Conservation (phyloP, 129 eudicot genomes). For the Smallanthus sonchifolius region DNA sequence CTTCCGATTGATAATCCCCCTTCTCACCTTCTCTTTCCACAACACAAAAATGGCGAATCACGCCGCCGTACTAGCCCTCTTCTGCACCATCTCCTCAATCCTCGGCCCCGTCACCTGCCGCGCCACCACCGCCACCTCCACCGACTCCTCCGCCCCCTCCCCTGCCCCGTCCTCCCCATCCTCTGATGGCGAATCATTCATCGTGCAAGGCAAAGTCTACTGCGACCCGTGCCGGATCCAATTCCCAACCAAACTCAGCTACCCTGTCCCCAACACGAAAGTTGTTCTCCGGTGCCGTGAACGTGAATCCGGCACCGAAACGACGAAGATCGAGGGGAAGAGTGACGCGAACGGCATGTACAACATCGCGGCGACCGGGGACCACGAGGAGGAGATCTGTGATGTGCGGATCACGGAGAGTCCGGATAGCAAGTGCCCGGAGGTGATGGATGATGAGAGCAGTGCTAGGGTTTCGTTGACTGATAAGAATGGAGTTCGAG, state of each 20-base stretch:
- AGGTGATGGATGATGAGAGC: conserved; percentile 27
- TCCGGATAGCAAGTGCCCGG: conserved; percentile 37
- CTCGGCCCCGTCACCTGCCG: conserved; percentile 23
- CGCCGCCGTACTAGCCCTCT: conserved; percentile 25
- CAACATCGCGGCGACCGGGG: conserved; percentile 36
- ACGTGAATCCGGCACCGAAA: conserved; percentile 8
- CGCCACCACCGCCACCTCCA: conserved; percentile 3
- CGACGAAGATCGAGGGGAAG: background rate
- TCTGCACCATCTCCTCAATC: conserved; percentile 19
- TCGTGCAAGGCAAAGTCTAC: conserved; percentile 46
- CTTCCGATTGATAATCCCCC: background rate
- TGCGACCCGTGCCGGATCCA: conserved; percentile 59
- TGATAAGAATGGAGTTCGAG: conserved; percentile 37
- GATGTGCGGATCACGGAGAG: conserved; percentile 46
- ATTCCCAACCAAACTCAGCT: conserved; percentile 43
- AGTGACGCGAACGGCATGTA: conserved; percentile 26
- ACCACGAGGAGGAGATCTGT: conserved; percentile 59
- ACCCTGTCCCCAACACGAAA: conserved; percentile 29
- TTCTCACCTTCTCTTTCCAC: background rate
- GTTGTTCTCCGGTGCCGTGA: conserved; percentile 19
- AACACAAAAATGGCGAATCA: conserved; percentile 12
- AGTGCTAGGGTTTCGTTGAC: conserved; percentile 32
- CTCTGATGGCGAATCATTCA: conserved; percentile 12
- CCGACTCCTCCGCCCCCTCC: background rate
- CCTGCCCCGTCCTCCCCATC: background rate